Base-by-base conservation (phyloP, 31 red algal genomes). In the Asparagopsis taxiformis region DNA sequence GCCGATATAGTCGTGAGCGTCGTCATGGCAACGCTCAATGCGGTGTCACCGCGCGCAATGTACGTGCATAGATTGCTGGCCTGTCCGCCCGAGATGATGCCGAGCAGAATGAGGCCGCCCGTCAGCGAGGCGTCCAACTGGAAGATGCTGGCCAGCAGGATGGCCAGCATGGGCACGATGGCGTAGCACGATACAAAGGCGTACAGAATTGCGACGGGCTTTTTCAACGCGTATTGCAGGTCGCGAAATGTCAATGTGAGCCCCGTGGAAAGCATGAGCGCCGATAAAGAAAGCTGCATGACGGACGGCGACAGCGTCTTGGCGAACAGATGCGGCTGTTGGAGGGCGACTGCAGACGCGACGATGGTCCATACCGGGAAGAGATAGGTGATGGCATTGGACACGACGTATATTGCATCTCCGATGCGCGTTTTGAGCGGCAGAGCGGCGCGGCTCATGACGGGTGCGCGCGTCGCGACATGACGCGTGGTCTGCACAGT, bases 21-120 rank as follows among this genome's bases (percentile, higher is more conserved):
- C 2, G 93, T 92, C 93, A 97, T 97, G n/a, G 82, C 65, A 3
- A 97, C 93, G 56, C 72, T 81, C 3, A 97, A 62, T 21, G 88
- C 93, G 3, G 74, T 74, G 59, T 97, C 81, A 8, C 93, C 93
- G 8, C 85, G 65, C 9, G 88, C 93, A 60, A 97, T 92, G 55
- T 88, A 75, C 1, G 89, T 88, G 62, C 88, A 97, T 34, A 97
- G 49, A 65, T 97, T 97, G 70, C 63, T 78, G 16, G 88, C 88
- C 32, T 97, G 93, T 10, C 93, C 93, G 17, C 88, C 93, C n/a
- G 82, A 87, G 43, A 97, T 89, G 24, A 85, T 80, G 51, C 88
- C 88, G 7, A 97, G 70, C n/a, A 97, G 65, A 48, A 97, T 53
- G 26, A 89, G 52, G 7, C 91, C 84, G n/a, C 51, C 84, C 25